phyloP scores from a whole-genome alignment of 306 rosid species.

The Crataegus laevigata region DNA sequence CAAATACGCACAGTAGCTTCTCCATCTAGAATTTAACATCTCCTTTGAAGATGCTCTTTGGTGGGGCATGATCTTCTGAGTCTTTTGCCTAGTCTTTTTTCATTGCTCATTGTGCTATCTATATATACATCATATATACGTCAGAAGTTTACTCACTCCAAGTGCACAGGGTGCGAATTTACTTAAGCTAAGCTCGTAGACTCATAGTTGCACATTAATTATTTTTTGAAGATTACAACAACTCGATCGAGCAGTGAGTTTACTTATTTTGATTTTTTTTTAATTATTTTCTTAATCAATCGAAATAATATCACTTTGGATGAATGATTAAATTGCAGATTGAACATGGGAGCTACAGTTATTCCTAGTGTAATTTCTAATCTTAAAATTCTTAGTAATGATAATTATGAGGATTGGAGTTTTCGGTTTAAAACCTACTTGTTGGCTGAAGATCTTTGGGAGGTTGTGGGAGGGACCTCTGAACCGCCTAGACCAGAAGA shows the following conservation, averaged over 20 bases:
- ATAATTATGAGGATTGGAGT: conserved; percentile 13
- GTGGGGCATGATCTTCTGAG: too few species aligned
- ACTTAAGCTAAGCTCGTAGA: too few species aligned
- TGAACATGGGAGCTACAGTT: background rate
- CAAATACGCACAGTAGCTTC: too few species aligned
- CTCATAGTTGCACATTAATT: too few species aligned
- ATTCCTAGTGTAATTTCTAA: background rate
- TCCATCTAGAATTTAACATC: too few species aligned
- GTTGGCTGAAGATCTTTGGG: conserved; percentile 13
- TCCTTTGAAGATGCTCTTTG: too few species aligned
- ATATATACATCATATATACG: background rate
- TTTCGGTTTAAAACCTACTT: conserved; percentile 1
- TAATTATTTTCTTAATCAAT: background rate
- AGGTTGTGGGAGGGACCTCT: background rate
- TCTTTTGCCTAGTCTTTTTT: too few species aligned
- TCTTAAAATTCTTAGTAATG: background rate
- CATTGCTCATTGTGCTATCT: background rate
- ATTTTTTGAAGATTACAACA: background rate
- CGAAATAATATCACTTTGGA: background rate
- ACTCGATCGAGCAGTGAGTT: background rate
- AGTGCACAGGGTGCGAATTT: background rate
- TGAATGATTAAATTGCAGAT: background rate
- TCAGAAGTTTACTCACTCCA: background rate
- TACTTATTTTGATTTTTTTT: background rate
- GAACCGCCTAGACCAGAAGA: background rate